Evolutionary conservation across 2,329 filamentous ascomycete species (phyloP).

Genomic region (Aspergillus sp.): DNA sequence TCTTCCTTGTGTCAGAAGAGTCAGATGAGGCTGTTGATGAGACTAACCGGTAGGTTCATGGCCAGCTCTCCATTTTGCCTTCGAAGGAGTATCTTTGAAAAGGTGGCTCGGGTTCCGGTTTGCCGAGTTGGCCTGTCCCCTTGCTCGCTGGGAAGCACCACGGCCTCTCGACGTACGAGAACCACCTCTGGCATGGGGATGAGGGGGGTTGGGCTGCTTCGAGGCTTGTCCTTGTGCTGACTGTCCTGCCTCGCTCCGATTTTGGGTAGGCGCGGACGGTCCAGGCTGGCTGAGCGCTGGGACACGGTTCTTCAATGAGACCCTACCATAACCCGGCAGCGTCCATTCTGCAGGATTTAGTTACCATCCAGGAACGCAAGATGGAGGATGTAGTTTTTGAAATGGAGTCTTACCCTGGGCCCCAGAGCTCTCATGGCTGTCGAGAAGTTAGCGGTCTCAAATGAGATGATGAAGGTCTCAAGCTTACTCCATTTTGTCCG

Average conservation of each 20-base stretch:
- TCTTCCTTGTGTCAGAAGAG: conserved; percentile 3
- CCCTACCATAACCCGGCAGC: conserved; percentile 13
- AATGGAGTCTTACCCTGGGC: conserved; percentile 13
- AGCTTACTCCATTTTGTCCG: conserved; percentile 4
- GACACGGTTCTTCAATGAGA: background rate
- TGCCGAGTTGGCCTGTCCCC: conserved; percentile 4
- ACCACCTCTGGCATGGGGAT: background rate
- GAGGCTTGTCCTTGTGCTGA: background rate
- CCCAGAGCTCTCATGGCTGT: conserved; percentile 14
- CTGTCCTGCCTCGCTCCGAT: conserved; percentile 1
- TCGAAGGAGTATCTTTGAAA: conserved; percentile 15
- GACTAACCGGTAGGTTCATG: conserved; percentile 10
- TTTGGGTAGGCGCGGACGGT: background rate
- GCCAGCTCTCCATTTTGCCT: conserved; percentile 16
- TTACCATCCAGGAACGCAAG: no score
- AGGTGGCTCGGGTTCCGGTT: conserved; percentile 6
- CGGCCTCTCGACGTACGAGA: background rate
- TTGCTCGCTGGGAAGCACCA: conserved; percentile 2
- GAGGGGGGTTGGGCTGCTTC: background rate
- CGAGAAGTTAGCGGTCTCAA: conserved; percentile 1
- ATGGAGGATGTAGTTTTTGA: background rate
- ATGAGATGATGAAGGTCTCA: conserved; percentile 1
- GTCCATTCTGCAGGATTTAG: conserved; percentile 14
- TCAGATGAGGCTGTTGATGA: background rate
- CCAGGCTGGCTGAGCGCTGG: background rate